Conservation (phyloP, 1,284 basidiomycete species). For the Rhodofomes roseus region DNA sequence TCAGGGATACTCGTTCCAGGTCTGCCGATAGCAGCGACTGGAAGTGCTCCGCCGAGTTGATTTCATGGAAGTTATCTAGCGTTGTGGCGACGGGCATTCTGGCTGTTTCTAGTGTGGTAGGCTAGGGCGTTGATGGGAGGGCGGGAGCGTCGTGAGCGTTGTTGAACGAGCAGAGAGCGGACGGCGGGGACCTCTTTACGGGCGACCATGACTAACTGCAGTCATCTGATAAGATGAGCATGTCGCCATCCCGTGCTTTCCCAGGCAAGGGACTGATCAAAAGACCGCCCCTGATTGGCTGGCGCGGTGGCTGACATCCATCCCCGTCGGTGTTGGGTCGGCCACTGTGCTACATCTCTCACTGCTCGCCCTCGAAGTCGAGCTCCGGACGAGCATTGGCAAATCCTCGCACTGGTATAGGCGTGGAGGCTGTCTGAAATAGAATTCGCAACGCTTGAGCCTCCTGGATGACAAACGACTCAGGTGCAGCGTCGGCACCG, state of each 20-base stretch:
- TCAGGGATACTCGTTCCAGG: constrained; percentile 74
- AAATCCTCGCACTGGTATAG: not conserved
- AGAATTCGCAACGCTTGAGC: not conserved
- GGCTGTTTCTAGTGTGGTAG: not conserved
- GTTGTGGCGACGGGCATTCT: constrained; percentile 12
- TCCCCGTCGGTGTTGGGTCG: not conserved
- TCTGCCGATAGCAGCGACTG: constrained; percentile 72
- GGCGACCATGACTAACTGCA: constrained; percentile 3
- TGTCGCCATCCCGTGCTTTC: constrained; percentile 7
- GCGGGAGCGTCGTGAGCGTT: not conserved
- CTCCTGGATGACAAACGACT: not conserved
- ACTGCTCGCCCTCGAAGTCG: not conserved
- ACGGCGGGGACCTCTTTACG: not conserved
- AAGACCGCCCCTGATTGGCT: not conserved
- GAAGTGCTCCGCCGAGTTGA: constrained; percentile 71
- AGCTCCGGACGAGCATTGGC: not conserved
- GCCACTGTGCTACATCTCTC: not conserved
- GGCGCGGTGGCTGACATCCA: not conserved
- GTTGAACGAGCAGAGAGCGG: not conserved
- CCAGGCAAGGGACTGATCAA: not conserved
- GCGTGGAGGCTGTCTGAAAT: not conserved
- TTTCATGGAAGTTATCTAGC: constrained; percentile 44
- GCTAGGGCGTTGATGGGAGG: not conserved
- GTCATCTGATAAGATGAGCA: constrained; percentile 12
- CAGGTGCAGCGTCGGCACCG: not conserved